Percentiles rank a stretch among this genome's conserved stretches.
Conservation (phyloP, 805 yeast genomes). For the Grigorovia humatica region DNA sequence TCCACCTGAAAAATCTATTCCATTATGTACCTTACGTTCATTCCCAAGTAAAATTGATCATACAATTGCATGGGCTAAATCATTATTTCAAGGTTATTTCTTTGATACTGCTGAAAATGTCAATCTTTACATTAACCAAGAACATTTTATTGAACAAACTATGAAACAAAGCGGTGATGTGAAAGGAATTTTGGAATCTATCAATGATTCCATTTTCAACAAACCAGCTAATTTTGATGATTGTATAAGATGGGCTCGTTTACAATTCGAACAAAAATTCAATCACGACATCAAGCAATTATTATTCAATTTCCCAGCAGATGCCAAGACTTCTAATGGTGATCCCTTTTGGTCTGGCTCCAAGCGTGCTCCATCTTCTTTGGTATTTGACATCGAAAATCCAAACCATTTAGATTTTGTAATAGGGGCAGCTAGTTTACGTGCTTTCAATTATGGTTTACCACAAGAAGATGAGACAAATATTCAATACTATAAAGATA, state of each 20-base stretch:
- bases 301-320: conserved; percentile 88
- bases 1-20: conserved; percentile 97
- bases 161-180: conserved; percentile 89
- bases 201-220: conserved; percentile 59
- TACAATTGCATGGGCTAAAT: conserved; percentile 98
- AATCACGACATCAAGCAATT: conserved; percentile 81
- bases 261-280: conserved; percentile 77
- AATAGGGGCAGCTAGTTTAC: conserved; percentile 80
- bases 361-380: conserved; percentile 89
- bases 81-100: conserved; percentile 85
- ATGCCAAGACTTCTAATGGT: conserved; percentile 82
- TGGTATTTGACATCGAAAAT: conserved; percentile 63
- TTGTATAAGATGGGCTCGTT: conserved; percentile 91
- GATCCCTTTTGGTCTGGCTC: conserved; percentile 98
- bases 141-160: conserved; percentile 83
- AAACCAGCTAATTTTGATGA: conserved; percentile 89
- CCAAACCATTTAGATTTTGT: conserved; percentile 74
- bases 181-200: conserved; percentile 74
- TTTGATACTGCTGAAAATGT: conserved; percentile 89
- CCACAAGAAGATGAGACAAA: conserved; percentile 54
- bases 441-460: conserved; percentile 84
- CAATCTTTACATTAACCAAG: conserved; percentile 80
- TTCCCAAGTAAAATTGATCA: conserved; percentile 98
- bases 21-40: conserved; percentile 91
- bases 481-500: conserved; percentile 40